These are phyloP conservation scores for Phytophthora hybrid DNA, from an alignment of 352 stramenopile genomes.

Conservation along the genomic window DNA sequence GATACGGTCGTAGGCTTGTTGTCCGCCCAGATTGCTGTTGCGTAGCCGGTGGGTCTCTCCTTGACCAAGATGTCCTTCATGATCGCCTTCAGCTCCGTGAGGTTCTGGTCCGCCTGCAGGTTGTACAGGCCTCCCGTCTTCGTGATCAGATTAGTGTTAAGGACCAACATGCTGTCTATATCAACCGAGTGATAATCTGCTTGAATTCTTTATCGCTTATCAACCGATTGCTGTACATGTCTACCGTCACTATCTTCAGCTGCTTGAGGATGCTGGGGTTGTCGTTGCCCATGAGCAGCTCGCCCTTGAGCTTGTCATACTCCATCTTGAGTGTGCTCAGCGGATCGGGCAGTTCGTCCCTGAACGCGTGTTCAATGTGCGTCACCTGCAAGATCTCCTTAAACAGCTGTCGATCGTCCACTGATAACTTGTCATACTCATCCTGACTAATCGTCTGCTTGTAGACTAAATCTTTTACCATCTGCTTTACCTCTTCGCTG, in stretches of 20 bases:
- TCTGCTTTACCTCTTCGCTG: neutral
- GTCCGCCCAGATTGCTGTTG: too few relatives aligned
- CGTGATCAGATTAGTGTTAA: too few relatives aligned
- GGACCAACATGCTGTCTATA: slow-evolving; percentile 1
- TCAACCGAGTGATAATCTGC: slow-evolving; percentile 14
- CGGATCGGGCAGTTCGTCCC: slow-evolving; percentile 19
- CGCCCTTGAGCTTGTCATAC: slow-evolving; percentile 21
- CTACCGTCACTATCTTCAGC: slow-evolving; percentile 13
- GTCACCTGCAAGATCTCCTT: slow-evolving; percentile 21
- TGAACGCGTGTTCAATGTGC: slow-evolving; percentile 20
- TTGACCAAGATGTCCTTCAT: too few relatives aligned
- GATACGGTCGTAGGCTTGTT: too few relatives aligned
- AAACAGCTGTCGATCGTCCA: slow-evolving; percentile 10
- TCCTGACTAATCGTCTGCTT: neutral
- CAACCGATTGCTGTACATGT: slow-evolving; percentile 21
- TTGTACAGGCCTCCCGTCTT: too few relatives aligned
- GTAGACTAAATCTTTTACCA: neutral
- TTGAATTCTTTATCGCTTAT: slow-evolving; percentile 24
- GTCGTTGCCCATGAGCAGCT: slow-evolving; percentile 23
- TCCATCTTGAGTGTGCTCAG: slow-evolving; percentile 4
- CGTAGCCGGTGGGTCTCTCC: too few relatives aligned
- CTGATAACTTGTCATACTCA: neutral
- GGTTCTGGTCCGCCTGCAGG: too few relatives aligned
- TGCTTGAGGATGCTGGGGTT: slow-evolving; percentile 16
- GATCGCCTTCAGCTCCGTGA: too few relatives aligned